Conservation (phyloP, 345 rosid species). For the Acer negundo region DNA sequence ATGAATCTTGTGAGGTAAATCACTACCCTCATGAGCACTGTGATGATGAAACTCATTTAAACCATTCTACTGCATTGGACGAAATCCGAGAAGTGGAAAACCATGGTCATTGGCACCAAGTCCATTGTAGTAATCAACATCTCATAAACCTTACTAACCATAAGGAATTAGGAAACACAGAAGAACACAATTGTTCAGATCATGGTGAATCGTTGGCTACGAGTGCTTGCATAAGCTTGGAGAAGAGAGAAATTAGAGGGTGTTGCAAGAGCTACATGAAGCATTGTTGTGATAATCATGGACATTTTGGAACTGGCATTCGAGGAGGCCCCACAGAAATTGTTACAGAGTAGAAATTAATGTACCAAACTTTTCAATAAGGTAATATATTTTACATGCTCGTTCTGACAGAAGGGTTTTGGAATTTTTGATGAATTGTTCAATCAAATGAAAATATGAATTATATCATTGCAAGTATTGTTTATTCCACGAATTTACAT, state of each 20-base stretch:
- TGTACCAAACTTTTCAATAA: background rate
- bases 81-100: background rate
- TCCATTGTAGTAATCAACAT: background rate
- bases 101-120: background rate
- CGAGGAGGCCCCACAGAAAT: slow-evolving; percentile 12
- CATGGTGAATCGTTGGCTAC: background rate
- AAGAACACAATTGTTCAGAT: background rate
- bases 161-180: background rate
- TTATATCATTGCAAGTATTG: background rate
- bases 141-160: background rate
- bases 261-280: slow-evolving; percentile 21
- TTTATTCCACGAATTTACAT: no score
- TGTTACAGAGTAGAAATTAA: slow-evolving; percentile 13
- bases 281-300: slow-evolving; percentile 10
- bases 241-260: slow-evolving; percentile 9
- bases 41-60: background rate
- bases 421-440: background rate
- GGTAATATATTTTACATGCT: background rate
- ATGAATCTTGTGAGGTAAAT: background rate
- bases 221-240: slow-evolving; percentile 7
- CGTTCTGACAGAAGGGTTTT: background rate
- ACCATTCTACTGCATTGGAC: background rate
- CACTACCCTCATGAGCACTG: background rate
- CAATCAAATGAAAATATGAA: background rate
- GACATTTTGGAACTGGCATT: slow-evolving; percentile 11